These are phyloP conservation scores for Morella rubra DNA, from an alignment of 306 rosid genomes.

Conservation along the genomic window DNA sequence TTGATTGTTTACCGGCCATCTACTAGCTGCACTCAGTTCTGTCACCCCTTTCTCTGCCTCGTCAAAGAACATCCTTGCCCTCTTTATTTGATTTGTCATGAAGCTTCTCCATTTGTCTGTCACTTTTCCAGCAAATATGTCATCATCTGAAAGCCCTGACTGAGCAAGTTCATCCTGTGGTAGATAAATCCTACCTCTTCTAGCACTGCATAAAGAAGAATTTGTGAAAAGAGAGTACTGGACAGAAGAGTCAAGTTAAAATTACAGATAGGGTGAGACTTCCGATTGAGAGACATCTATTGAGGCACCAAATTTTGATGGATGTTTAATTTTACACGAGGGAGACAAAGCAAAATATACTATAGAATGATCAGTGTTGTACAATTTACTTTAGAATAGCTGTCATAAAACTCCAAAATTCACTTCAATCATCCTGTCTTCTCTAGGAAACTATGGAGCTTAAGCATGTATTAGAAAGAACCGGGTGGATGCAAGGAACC, in stretches of 20 bases:
- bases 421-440: not conserved
- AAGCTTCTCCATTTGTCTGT: constrained; percentile 63
- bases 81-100: constrained; percentile 60
- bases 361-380: not conserved
- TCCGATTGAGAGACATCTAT: not conserved
- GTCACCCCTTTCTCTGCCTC: constrained; percentile 58
- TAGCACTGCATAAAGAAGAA: constrained; percentile 38
- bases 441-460: not conserved
- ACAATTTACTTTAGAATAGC: not conserved
- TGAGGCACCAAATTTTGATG: not conserved
- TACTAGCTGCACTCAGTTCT: constrained; percentile 53
- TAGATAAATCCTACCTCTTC: constrained; percentile 61
- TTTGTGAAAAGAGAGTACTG: constrained; percentile 10
- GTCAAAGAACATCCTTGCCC: constrained; percentile 60
- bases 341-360: not conserved
- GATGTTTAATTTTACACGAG: constrained; percentile 11
- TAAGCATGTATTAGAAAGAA: not conserved
- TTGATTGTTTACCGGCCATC: constrained; percentile 58
- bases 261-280: not conserved
- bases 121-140: constrained; percentile 55
- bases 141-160: constrained; percentile 61
- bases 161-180: constrained; percentile 62
- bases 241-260: constrained; percentile 9
- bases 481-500: not conserved
- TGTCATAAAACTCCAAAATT: not conserved